These are phyloP conservation scores for Scedosporium aurantiacum DNA, from an alignment of 2,329 filamentous ascomycete species.

Conservation along the genomic window DNA sequence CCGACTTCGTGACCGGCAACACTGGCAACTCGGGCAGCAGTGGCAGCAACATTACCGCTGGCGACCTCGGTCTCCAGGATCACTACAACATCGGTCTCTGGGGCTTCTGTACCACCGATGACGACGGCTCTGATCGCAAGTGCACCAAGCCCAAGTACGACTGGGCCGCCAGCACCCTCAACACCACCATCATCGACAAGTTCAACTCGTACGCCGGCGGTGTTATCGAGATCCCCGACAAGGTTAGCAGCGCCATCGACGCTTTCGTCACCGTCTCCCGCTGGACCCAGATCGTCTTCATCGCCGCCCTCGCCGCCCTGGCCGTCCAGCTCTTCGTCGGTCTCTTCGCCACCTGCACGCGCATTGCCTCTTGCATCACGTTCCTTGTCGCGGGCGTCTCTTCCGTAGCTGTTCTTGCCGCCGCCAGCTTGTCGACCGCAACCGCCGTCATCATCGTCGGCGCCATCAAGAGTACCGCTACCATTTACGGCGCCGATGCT, in stretches of 20 bases:
- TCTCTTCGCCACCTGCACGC: slow-evolving; percentile 71
- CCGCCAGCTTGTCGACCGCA: slow-evolving; percentile 63
- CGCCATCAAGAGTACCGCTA: slow-evolving; percentile 53
- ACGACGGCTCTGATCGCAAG: slow-evolving; percentile 39
- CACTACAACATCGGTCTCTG: slow-evolving; percentile 75
- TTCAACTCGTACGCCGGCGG: slow-evolving; percentile 36
- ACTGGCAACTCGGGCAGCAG: slow-evolving; percentile 9
- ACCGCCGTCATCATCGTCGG: slow-evolving; percentile 60
- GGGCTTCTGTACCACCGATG: slow-evolving; percentile 67
- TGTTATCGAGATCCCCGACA: slow-evolving; percentile 55
- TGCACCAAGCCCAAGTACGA: slow-evolving; percentile 64
- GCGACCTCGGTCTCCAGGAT: slow-evolving; percentile 54
- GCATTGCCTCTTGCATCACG: slow-evolving; percentile 70
- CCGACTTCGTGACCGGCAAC: slow-evolving; percentile 9
- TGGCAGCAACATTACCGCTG: slow-evolving; percentile 41
- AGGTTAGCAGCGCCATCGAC: slow-evolving; percentile 56
- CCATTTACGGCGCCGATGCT: slow-evolving; percentile 60
- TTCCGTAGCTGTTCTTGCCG: slow-evolving; percentile 41
- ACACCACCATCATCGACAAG: slow-evolving; percentile 45
- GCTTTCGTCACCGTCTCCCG: slow-evolving; percentile 63
- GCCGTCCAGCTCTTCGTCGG: slow-evolving; percentile 64
- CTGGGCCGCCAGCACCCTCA: slow-evolving; percentile 66
- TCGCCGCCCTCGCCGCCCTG: slow-evolving; percentile 61
- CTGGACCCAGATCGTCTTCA: slow-evolving; percentile 76
- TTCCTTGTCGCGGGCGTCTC: slow-evolving; percentile 63